Evolutionary conservation across 352 stramenopile genomes (phyloP).

Genomic region (Phytophthora lateralis): DNA sequence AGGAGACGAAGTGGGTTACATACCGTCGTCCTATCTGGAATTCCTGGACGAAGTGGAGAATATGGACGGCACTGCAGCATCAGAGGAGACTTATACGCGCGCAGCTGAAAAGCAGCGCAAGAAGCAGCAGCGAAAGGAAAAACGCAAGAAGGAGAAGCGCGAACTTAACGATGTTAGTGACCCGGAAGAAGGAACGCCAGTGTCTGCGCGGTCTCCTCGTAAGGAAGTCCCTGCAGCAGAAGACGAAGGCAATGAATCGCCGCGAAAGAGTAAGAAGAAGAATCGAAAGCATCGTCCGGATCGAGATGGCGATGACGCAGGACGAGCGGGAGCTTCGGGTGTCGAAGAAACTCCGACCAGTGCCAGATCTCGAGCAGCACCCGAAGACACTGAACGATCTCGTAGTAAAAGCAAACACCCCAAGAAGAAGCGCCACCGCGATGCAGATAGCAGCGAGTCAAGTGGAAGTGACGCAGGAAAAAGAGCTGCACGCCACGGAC

Average conservation of each 20-base stretch:
- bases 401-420: conserved; percentile 49
- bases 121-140: conserved; percentile 69
- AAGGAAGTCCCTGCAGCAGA: conserved; percentile 43
- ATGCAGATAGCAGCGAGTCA: conserved; percentile 47
- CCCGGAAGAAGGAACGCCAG: conserved; percentile 34
- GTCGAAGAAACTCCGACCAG: conserved; percentile 24
- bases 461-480: conserved; percentile 47
- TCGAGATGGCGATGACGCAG: conserved; percentile 28
- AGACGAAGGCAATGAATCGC: conserved; percentile 43
- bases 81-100: conserved; percentile 32
- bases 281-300: conserved; percentile 45
- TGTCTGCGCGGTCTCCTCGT: conserved; percentile 39
- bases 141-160: conserved; percentile 51
- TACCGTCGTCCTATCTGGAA: conserved; percentile 85
- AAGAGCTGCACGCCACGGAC: conserved; percentile 31
- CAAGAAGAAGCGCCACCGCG: conserved; percentile 57
- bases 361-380: conserved; percentile 23
- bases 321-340: conserved; percentile 12
- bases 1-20: conserved; percentile 70
- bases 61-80: conserved; percentile 9
- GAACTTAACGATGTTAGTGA: conserved; percentile 42
- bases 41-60: conserved; percentile 59
- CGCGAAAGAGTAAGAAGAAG: conserved; percentile 77
- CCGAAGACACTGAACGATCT: conserved; percentile 40
- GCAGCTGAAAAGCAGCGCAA: conserved; percentile 62